phyloP scores from a whole-genome alignment of 2,329 filamentous ascomycete genomes.

The Ophiostoma quercus region DNA sequence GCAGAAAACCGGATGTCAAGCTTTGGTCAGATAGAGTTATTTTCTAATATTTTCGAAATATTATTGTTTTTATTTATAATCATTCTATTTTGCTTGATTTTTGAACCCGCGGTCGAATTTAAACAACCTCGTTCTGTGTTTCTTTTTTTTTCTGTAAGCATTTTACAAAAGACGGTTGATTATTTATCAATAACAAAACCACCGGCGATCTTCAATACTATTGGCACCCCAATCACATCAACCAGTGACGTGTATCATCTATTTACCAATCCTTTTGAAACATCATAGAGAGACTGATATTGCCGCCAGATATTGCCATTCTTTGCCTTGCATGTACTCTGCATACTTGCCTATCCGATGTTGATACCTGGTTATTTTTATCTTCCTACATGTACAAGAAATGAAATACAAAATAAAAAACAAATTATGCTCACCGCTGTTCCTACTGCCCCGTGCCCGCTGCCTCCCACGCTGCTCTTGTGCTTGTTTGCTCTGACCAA shows the following conservation, averaged over 20 bases:
- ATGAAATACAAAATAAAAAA: no score
- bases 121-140: no score
- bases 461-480: background rate
- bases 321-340: background rate
- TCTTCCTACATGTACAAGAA: no score
- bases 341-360: background rate
- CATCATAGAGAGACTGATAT: background rate
- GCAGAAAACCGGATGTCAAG: background rate
- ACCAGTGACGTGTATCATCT: conserved; percentile 14
- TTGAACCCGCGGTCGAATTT: no score
- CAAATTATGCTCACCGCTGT: background rate
- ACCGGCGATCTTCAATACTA: background rate
- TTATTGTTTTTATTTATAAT: no score
- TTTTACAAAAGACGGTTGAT: no score
- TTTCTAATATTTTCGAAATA: background rate
- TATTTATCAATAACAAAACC: no score
- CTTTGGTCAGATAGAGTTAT: background rate
- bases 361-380: background rate
- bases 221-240: background rate
- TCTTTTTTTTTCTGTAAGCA: no score
- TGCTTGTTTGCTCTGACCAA: background rate
- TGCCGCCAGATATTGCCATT: conserved; percentile 5
- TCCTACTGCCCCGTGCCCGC: background rate
- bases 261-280: conserved; percentile 9
- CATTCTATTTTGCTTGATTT: no score